phyloP scores from a whole-genome alignment of 768 basidiomycete species.

The Erythrobasidium yunnanense region DNA sequence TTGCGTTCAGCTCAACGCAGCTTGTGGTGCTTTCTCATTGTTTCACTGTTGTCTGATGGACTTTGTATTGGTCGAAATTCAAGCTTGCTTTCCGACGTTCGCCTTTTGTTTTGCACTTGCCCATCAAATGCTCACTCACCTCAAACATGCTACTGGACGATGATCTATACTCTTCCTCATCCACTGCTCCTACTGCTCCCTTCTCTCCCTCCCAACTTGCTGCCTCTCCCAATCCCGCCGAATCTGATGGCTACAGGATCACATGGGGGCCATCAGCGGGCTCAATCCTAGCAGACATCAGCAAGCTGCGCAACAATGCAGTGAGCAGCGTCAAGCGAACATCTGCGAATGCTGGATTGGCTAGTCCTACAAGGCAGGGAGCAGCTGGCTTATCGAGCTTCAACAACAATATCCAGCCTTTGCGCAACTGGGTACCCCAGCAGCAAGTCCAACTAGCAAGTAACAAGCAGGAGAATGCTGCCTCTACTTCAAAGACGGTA shows the following conservation, averaged over 20 bases:
- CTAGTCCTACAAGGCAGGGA: constrained; percentile 7
- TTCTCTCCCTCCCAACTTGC: neutral
- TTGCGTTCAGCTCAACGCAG: too few species aligned
- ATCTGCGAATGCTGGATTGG: constrained; percentile 4
- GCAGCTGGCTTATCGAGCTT: neutral
- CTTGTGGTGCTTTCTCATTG: neutral
- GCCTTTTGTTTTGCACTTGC: neutral
- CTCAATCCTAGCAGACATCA: neutral
- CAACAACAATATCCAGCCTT: too few species aligned
- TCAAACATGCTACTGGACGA: neutral
- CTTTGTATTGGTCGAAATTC: neutral
- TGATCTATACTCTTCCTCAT: neutral
- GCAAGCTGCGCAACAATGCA: neutral
- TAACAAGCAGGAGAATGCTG: neutral
- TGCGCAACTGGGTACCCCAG: too few species aligned
- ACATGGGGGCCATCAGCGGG: constrained; percentile 21
- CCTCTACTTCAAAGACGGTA: neutral
- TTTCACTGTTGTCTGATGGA: neutral
- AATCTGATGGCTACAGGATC: constrained; percentile 16
- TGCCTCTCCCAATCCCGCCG: constrained; percentile 7
- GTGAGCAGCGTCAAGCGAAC: constrained; percentile 11
- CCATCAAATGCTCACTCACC: neutral
- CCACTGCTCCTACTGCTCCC: neutral
- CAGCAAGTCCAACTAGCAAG: neutral
- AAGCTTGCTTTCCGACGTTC: neutral